These are phyloP conservation scores for Skeletonema potamos DNA, from an alignment of 108 stramenopile genomes.

Conservation along the genomic window DNA sequence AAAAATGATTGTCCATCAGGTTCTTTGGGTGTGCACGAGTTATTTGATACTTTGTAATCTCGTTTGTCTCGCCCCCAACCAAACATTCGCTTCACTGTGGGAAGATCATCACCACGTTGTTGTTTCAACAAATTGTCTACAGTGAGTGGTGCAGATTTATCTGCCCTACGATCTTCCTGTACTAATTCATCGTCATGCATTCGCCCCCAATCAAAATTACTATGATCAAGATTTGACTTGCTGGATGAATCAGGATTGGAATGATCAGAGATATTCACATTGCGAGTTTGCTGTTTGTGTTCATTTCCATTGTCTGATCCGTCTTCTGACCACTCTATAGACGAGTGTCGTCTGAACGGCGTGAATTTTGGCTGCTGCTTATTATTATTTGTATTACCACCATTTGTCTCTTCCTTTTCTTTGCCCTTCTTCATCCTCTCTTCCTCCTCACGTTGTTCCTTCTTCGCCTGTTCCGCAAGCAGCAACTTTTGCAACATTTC, in stretches of 20 bases:
- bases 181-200: background rate
- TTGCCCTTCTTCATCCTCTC: background rate
- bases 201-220: background rate
- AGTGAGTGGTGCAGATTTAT: background rate
- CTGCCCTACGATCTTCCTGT: background rate
- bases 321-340: background rate
- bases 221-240: background rate
- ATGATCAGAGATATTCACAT: background rate
- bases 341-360: background rate
- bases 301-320: background rate
- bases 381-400: background rate
- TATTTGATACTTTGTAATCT: background rate
- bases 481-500: constrained; percentile 1
- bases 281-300: background rate
- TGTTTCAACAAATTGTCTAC: background rate
- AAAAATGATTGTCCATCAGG: background rate
- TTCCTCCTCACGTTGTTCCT: background rate
- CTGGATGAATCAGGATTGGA: background rate
- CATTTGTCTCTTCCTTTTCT: background rate
- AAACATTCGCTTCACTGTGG: background rate
- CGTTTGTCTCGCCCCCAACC: constrained; percentile 1
- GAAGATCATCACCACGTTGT: background rate
- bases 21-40: background rate
- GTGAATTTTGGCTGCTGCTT: background rate
- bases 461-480: background rate